These are phyloP conservation scores for Macrophomina phaseolina DNA, from an alignment of 2,329 filamentous ascomycete species.

Conservation along the genomic window DNA sequence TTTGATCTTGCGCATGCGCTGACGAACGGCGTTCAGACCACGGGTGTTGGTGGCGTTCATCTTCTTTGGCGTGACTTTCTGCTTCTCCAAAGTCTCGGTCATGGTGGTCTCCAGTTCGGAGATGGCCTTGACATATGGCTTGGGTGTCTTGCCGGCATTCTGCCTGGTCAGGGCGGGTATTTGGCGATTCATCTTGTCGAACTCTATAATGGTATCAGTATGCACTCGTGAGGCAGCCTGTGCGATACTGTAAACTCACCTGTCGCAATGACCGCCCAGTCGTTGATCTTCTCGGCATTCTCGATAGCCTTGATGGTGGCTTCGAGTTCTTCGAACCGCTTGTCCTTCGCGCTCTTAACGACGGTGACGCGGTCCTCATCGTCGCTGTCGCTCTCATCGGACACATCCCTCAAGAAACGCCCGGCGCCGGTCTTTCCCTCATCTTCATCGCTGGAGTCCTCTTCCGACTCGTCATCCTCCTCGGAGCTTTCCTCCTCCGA, in stretches of 20 bases:
- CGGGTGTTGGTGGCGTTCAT: constrained; percentile 97
- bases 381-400: constrained; percentile 80
- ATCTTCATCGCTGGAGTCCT: constrained; percentile 56
- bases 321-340: constrained; percentile 93
- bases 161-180: constrained; percentile 61
- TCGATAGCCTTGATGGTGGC: constrained; percentile 88
- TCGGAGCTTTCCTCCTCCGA: constrained; percentile 62
- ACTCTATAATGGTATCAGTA: constrained; percentile 63
- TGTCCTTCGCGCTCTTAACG: constrained; percentile 98
- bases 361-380: constrained; percentile 85
- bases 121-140: constrained; percentile 89
- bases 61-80: constrained; percentile 96
- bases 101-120: constrained; percentile 93
- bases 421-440: constrained; percentile 70
- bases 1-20: constrained; percentile 98
- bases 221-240: constrained; percentile 27
- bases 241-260: constrained; percentile 62
- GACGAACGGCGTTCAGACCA: constrained; percentile 95
- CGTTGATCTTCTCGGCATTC: constrained; percentile 96
- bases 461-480: constrained; percentile 64
- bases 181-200: constrained; percentile 91
- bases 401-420: constrained; percentile 81
- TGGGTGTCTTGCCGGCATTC: constrained; percentile 78
- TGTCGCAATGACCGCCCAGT: constrained; percentile 91
- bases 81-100: constrained; percentile 92